A percentile compares a stretch with the other conserved stretches of the same genome.
These are phyloP conservation scores for Cryphonectria nitschkei DNA, from an alignment of 2,329 filamentous ascomycete genomes.

Conservation along the genomic window DNA sequence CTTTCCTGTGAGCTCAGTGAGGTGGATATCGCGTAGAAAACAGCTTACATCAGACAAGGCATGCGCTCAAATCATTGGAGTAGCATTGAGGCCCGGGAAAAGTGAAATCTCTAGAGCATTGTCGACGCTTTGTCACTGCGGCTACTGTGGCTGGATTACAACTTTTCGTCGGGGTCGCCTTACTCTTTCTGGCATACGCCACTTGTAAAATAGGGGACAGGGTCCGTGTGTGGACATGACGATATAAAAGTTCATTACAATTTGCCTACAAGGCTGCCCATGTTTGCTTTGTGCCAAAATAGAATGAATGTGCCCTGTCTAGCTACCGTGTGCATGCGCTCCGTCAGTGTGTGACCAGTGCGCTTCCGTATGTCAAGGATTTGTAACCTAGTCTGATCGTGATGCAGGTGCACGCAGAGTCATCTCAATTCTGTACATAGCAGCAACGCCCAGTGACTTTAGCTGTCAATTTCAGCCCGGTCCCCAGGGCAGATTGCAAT, in stretches of 20 bases:
- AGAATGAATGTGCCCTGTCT: no score
- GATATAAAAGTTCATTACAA: not conserved
- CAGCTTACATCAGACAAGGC: not conserved
- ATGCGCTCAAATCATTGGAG: not conserved
- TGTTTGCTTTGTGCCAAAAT: not conserved
- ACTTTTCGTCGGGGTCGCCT: no score
- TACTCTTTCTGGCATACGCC: not conserved
- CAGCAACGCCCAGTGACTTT: not conserved
- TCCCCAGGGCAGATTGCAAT: not conserved
- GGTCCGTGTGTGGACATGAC: not conserved
- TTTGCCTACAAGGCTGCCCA: not conserved
- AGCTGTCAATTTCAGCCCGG: not conserved
- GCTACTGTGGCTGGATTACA: not conserved
- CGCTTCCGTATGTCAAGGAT: not conserved
- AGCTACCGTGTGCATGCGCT: not conserved
- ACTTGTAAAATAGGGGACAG: not conserved
- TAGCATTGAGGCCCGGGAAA: not conserved
- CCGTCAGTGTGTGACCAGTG: not conserved
- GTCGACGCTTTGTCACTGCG: not conserved
- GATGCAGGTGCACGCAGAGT: not conserved
- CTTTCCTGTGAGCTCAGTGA: constrained; percentile 63
- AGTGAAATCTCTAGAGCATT: not conserved
- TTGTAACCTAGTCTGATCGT: not conserved
- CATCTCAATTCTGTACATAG: not conserved
- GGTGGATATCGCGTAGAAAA: not conserved